These are phyloP conservation scores for Ustilago esculenta DNA, from an alignment of 1,284 basidiomycete species.

Conservation along the genomic window DNA sequence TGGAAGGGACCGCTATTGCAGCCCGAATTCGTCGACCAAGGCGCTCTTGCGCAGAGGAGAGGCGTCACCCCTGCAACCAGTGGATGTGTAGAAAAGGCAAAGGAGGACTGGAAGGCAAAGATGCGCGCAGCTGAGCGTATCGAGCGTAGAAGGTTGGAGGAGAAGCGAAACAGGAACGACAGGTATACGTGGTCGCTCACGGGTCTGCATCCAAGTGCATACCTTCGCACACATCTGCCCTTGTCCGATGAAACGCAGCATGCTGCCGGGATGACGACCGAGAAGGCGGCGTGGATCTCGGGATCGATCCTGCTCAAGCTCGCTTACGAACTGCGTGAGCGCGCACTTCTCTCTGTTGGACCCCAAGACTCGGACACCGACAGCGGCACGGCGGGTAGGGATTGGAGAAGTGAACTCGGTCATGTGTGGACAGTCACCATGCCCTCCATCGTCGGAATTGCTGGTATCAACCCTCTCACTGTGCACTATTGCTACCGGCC, in stretches of 20 bases:
- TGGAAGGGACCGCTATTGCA: slow-evolving; percentile 54
- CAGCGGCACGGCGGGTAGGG: neutral
- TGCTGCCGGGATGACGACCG: neutral
- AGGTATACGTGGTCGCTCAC: slow-evolving; percentile 22
- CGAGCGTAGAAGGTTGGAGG: slow-evolving; percentile 13
- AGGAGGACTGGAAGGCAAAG: slow-evolving; percentile 20
- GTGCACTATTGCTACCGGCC: slow-evolving; percentile 76
- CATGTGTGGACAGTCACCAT: slow-evolving; percentile 71
- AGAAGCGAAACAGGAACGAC: slow-evolving; percentile 25
- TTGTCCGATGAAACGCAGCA: too few species aligned
- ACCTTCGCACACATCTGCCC: slow-evolving; percentile 26
- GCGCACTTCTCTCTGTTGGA: slow-evolving; percentile 24
- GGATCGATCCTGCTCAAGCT: slow-evolving; percentile 52
- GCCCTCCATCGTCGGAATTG: slow-evolving; percentile 76
- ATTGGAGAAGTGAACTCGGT: slow-evolving; percentile 30
- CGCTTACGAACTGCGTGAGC: slow-evolving; percentile 48
- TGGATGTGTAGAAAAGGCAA: neutral
- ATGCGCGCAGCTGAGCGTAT: slow-evolving; percentile 38
- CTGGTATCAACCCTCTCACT: slow-evolving; percentile 80
- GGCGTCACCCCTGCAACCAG: slow-evolving; percentile 13
- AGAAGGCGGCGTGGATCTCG: slow-evolving; percentile 27
- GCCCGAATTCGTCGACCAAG: slow-evolving; percentile 29
- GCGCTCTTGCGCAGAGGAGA: slow-evolving; percentile 8
- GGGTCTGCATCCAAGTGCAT: slow-evolving; percentile 17
- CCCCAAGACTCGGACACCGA: slow-evolving; percentile 40